phyloP scores from a whole-genome alignment of 2,329 filamentous ascomycete species.

The Arachnomyces sp. region DNA sequence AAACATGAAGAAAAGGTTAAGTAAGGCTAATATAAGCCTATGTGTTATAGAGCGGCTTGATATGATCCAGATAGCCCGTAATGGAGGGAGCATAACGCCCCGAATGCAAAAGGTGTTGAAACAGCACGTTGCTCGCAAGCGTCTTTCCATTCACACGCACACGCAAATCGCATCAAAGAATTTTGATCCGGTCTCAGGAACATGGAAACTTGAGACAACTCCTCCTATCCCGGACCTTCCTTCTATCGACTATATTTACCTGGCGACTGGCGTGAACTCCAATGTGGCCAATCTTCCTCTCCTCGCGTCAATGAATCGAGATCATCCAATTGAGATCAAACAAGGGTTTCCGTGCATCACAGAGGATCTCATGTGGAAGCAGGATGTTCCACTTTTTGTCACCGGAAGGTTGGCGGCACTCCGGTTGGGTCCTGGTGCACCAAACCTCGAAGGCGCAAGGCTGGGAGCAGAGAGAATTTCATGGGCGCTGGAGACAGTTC shows the following conservation, averaged over 20 bases:
- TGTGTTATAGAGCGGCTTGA: constrained; percentile 50
- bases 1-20: neutral
- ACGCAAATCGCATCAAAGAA: constrained; percentile 48
- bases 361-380: constrained; percentile 67
- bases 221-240: constrained; percentile 46
- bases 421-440: constrained; percentile 62
- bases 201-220: constrained; percentile 47
- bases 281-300: constrained; percentile 56
- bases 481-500: constrained; percentile 59
- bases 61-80: constrained; percentile 59
- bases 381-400: constrained; percentile 65
- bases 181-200: constrained; percentile 43
- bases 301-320: constrained; percentile 50
- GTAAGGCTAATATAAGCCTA: neutral
- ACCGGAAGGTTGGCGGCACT: constrained; percentile 61
- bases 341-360: constrained; percentile 66
- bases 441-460: constrained; percentile 66
- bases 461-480: constrained; percentile 65
- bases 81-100: constrained; percentile 70
- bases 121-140: constrained; percentile 46
- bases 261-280: constrained; percentile 64
- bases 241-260: constrained; percentile 61
- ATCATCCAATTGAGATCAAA: constrained; percentile 55
- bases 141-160: constrained; percentile 49
- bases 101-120: constrained; percentile 60